Conservation (phyloP, 306 rosid genomes). For the Malus asiatica region DNA sequence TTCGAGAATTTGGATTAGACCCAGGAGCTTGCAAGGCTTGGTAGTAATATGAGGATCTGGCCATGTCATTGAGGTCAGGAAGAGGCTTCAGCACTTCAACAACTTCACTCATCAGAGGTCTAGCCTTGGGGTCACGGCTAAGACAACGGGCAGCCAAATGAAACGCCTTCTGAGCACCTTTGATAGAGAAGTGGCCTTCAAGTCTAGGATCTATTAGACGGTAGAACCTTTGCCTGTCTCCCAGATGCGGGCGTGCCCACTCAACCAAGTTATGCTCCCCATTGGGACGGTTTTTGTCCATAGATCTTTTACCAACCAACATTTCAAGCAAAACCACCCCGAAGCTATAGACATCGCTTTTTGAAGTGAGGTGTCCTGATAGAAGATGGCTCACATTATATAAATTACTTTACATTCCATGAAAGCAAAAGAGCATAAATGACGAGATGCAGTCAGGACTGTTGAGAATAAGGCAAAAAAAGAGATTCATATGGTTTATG, state of each 20-base stretch:
- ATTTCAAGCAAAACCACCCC: constrained; percentile 66
- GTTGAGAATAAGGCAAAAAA: neutral
- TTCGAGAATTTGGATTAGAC: constrained; percentile 10
- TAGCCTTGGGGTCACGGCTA: constrained; percentile 24
- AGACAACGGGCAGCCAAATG: constrained; percentile 38
- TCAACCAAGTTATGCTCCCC: constrained; percentile 40
- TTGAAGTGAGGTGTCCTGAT: constrained; percentile 51
- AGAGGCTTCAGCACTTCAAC: constrained; percentile 26
- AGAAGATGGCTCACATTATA: constrained; percentile 1
- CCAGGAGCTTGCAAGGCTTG: constrained; percentile 13
- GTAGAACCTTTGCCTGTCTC: constrained; percentile 9
- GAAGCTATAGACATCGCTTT: constrained; percentile 67
- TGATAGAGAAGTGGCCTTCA: constrained; percentile 34
- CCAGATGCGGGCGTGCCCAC: constrained; percentile 38
- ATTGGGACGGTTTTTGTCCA: constrained; percentile 20
- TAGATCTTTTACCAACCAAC: constrained; percentile 44
- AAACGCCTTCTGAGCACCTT: constrained; percentile 29
- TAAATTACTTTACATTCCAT: neutral
- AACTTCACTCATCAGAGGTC: constrained; percentile 63
- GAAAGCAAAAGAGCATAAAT: neutral
- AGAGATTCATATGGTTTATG: neutral
- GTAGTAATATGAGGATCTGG: constrained; percentile 19
- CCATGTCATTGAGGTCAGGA: constrained; percentile 17
- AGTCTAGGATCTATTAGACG: constrained; percentile 46
- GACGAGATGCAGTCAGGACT: neutral